Percentiles rank a stretch among this genome's conserved stretches.
phyloP scores from a whole-genome alignment of 495 filamentous ascomycete species.

The Astrothelium macrocarpum region DNA sequence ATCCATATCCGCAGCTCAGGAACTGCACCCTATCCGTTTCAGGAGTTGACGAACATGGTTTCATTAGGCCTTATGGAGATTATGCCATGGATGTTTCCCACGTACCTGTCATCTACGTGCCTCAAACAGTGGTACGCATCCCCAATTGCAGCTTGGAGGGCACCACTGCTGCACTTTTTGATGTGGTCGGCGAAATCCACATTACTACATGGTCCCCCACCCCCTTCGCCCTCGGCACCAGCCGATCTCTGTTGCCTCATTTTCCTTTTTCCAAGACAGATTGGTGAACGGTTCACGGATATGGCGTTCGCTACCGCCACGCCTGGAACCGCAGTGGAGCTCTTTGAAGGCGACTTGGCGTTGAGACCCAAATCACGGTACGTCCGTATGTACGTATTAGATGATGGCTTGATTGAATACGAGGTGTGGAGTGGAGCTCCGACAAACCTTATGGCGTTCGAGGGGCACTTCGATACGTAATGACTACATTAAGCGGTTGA shows the following conservation, averaged over 20 bases:
- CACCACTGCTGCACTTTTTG: background rate
- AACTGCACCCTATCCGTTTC: slow-evolving; percentile 3
- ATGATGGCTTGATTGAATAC: background rate
- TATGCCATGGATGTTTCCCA: background rate
- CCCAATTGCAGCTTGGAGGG: background rate
- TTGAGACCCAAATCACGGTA: background rate
- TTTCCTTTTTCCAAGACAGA: background rate
- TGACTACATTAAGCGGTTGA: background rate
- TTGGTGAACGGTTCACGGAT: background rate
- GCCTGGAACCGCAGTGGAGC: background rate
- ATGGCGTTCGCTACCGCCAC: background rate
- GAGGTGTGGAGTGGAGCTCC: background rate
- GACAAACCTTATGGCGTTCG: background rate
- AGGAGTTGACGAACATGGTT: background rate
- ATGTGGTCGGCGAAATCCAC: background rate
- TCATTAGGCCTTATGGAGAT: background rate
- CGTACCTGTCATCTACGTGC: background rate
- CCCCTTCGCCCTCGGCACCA: background rate
- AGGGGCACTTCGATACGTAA: background rate
- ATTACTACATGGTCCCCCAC: background rate
- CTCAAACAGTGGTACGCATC: background rate
- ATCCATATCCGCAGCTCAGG: background rate
- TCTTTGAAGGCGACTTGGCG: background rate
- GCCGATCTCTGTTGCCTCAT: background rate
- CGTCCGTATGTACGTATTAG: background rate